These are phyloP conservation scores for Anaeromyces robustus DNA, from an alignment of 192 early-diverging fungal genomes.

Conservation along the genomic window DNA sequence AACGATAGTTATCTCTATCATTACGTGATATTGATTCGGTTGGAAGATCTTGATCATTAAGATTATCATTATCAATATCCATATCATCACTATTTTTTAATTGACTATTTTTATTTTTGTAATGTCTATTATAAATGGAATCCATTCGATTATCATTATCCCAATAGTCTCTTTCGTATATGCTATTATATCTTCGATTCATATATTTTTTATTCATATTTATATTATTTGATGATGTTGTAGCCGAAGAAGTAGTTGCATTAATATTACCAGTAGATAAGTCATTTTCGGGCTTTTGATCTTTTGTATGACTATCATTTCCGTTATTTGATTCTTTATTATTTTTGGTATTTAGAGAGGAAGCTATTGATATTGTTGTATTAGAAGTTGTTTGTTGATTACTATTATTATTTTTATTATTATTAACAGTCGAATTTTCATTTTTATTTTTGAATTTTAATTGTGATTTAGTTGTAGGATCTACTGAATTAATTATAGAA, in stretches of 20 bases:
- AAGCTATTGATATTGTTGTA: not conserved
- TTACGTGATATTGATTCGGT: not conserved
- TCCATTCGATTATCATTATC: not conserved
- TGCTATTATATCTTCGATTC: not conserved
- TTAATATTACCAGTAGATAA: not conserved
- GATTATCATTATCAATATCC: not conserved
- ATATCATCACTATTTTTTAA: not conserved
- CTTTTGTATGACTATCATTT: not conserved
- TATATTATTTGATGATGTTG: too few species aligned
- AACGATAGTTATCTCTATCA: not conserved
- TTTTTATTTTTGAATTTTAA: too few species aligned
- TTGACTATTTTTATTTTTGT: not conserved
- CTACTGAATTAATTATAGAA: too few species aligned
- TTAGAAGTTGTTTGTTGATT: too few species aligned
- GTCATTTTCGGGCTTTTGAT: not conserved
- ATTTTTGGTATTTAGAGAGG: not conserved
- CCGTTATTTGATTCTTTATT: not conserved
- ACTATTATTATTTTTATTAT: too few species aligned
- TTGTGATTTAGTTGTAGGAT: too few species aligned
- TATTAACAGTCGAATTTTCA: too few species aligned
- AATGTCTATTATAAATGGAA: not conserved
- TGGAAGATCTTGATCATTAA: not conserved
- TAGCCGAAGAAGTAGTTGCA: too few species aligned
- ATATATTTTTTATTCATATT: not conserved
- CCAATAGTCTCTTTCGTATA: not conserved